These are phyloP conservation scores for Saururus chinensis DNA, from an alignment of 164 flowering plant species.

Conservation along the genomic window DNA sequence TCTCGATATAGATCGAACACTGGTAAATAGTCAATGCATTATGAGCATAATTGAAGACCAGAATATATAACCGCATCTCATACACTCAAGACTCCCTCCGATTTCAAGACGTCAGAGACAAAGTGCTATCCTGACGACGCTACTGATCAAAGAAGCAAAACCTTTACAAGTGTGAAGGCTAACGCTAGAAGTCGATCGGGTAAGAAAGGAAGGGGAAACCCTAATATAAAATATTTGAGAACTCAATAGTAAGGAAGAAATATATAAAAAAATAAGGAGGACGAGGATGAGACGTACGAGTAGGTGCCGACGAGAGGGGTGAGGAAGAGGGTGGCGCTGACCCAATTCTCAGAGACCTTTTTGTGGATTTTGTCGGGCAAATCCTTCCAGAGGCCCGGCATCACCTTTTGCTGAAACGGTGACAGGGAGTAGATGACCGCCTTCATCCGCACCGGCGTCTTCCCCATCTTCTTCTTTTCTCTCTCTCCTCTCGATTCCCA, in stretches of 20 bases:
- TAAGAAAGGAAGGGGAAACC: neutral
- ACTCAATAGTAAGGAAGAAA: neutral
- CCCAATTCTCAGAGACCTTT: conserved; percentile 75
- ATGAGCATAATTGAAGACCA: no score
- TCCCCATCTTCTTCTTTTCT: conserved; percentile 38
- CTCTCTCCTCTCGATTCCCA: neutral
- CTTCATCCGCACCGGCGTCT: conserved; percentile 53
- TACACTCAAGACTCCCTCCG: no score
- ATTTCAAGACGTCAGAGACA: no score
- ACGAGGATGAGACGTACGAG: conserved; percentile 25
- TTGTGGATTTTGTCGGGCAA: conserved; percentile 48
- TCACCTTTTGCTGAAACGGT: conserved; percentile 76
- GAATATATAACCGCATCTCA: no score
- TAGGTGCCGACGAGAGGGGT: conserved; percentile 53
- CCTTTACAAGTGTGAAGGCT: neutral
- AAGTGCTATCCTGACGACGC: no score
- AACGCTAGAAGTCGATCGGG: neutral
- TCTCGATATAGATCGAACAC: no score
- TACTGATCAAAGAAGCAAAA: neutral
- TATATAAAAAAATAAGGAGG: neutral
- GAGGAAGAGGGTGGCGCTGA: conserved; percentile 53
- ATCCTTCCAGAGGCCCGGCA: conserved; percentile 74
- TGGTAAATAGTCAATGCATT: no score
- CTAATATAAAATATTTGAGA: neutral
- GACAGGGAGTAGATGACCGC: conserved; percentile 64